Conservation (phyloP, 352 stramenopile species). For the Pythium dissotocum region DNA sequence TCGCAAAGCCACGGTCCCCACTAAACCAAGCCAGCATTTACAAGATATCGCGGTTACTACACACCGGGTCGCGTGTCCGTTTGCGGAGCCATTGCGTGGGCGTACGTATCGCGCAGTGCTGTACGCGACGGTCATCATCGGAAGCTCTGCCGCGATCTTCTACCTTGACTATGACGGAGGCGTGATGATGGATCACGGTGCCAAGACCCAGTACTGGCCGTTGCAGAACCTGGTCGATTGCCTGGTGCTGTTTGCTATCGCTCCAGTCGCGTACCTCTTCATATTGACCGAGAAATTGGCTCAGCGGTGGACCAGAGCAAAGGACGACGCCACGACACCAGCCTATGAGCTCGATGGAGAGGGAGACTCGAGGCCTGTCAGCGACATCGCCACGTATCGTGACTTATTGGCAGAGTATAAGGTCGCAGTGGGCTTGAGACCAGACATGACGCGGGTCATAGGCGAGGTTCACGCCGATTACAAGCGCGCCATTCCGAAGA, state of each 20-base stretch:
- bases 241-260: slow-evolving; percentile 28
- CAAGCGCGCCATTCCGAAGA: neutral
- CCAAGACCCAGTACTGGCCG: slow-evolving; percentile 38
- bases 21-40: neutral
- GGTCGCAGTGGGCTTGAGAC: slow-evolving; percentile 16
- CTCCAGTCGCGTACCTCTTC: slow-evolving; percentile 22
- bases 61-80: slow-evolving; percentile 16
- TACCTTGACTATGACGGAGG: slow-evolving; percentile 33
- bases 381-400: slow-evolving; percentile 16
- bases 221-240: slow-evolving; percentile 33
- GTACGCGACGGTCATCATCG: slow-evolving; percentile 24
- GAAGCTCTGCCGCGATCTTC: slow-evolving; percentile 10
- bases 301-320: neutral
- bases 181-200: slow-evolving; percentile 24
- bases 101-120: slow-evolving; percentile 25
- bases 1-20: neutral
- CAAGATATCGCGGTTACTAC: neutral
- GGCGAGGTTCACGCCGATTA: slow-evolving; percentile 7
- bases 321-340: neutral
- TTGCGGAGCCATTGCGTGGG: slow-evolving; percentile 28
- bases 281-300: slow-evolving; percentile 11
- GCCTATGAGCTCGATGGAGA: neutral
- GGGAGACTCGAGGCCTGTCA: neutral
- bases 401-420: slow-evolving; percentile 24
- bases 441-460: slow-evolving; percentile 17